These are phyloP conservation scores for Xylaria curta DNA, from an alignment of 495 filamentous ascomycete genomes.

Conservation along the genomic window DNA sequence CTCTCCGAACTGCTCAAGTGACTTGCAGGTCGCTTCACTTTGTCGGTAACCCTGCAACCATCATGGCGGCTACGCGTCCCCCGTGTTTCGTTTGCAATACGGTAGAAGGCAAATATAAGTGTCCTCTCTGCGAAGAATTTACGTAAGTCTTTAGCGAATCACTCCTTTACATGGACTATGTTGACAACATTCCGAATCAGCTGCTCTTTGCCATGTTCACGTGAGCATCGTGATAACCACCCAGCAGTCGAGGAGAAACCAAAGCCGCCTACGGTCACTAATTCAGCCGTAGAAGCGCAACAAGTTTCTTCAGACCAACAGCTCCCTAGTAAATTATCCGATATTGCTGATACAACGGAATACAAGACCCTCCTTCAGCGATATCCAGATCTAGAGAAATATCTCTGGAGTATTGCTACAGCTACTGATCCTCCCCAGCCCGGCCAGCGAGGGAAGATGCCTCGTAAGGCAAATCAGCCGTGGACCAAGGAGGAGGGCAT, in stretches of 20 bases:
- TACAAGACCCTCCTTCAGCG: slow-evolving; percentile 34
- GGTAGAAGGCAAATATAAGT: slow-evolving; percentile 65
- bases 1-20: not conserved
- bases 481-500: slow-evolving; percentile 38
- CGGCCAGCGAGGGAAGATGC: not conserved
- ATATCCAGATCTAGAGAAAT: slow-evolving; percentile 36
- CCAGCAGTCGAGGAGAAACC: slow-evolving; percentile 27
- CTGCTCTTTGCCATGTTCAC: slow-evolving; percentile 73
- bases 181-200: slow-evolving; percentile 46
- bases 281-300: not conserved
- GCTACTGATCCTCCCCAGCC: slow-evolving; percentile 38
- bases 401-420: slow-evolving; percentile 39
- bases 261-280: not conserved
- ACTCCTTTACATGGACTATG: not conserved
- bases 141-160: slow-evolving; percentile 54
- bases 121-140: slow-evolving; percentile 62
- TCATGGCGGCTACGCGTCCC: slow-evolving; percentile 32
- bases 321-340: slow-evolving; percentile 20
- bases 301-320: not conserved
- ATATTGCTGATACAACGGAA: slow-evolving; percentile 39
- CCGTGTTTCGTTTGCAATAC: slow-evolving; percentile 61
- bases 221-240: slow-evolving; percentile 60
- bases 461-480: slow-evolving; percentile 30
- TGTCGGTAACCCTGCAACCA: not conserved
- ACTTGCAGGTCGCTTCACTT: not conserved